Evolutionary conservation across 1,139 yeast species (phyloP), one percentile per base, ranked within the genome.

Genomic region (Geotrichum carabidarum): DNA sequence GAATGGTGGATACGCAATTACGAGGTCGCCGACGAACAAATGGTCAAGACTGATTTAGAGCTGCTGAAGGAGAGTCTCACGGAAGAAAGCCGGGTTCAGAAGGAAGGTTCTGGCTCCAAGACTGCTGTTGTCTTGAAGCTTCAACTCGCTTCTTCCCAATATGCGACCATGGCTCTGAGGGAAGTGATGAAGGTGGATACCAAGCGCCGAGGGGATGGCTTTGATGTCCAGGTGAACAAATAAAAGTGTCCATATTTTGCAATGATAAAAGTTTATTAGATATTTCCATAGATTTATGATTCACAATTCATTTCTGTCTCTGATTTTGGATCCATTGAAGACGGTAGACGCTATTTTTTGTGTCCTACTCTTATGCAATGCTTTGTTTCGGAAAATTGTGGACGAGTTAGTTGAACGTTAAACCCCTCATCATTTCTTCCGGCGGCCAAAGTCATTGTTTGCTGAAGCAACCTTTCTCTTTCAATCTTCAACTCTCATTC

Each of bases 91-190:
- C 51, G 63, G 31, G 48, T 60, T 5, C 47, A 53, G 12, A 58
- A 55, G 11, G 64, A 56, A 38, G 69, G 65, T 6, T 70, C 65
- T 11, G 86, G 83, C 31, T 70, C 71, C 4, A 83, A 80, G 58
- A 74, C 77, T 1, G 97, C 96, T 0, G 83, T 91, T 9, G 77
- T 91, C 9, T 71, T 94, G 58, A 83, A 79, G 62, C 77, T 94
- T 78, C 86, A 84, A 67, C 76, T 94, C 57, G 94, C 90, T 1
- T 83, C 87, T 7, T 86, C 97, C 48, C 84, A 95, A 5, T 94
- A 94, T 70, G 99, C 99, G 1, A 94, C 99, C 0, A 94, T 94
- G 99, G 96, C 97, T 0, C 74, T 94, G 54, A 79, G 99, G 65
- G 99, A 93, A 68, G 81, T 86, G 54, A 86, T 88, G 95, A 86